Evolutionary conservation across 306 rosid genomes (phyloP).

Genomic region (Arachis stenosperma): DNA sequence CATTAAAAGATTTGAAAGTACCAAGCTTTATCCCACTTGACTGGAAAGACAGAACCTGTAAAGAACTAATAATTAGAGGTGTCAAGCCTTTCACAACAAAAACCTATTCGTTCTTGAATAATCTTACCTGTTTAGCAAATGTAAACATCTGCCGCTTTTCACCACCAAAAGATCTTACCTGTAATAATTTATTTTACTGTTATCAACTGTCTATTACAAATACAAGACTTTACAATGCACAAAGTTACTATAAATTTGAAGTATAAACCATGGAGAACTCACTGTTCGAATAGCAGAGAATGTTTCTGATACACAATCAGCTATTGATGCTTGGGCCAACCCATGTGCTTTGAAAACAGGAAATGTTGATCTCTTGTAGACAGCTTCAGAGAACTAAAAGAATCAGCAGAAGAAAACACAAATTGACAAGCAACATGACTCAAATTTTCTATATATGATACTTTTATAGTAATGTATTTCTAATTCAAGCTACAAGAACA

Average conservation of each 20-base stretch:
- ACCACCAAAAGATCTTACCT: conserved; percentile 96
- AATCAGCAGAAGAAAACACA: conserved; percentile 45
- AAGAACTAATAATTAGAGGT: conserved; percentile 38
- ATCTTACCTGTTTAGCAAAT: conserved; percentile 76
- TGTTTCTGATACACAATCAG: conserved; percentile 92
- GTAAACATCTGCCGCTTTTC: conserved; percentile 90
- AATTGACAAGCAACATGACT: conserved; percentile 18
- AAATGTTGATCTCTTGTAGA: conserved; percentile 92
- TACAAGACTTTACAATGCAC: conserved; percentile 23
- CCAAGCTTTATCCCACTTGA: conserved; percentile 91
- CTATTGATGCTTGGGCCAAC: conserved; percentile 80
- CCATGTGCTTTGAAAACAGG: conserved; percentile 90
- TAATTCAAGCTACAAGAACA: conserved; percentile 27
- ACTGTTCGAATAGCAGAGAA: conserved; percentile 97
- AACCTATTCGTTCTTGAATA: conserved; percentile 29
- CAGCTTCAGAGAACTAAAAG: conserved; percentile 57
- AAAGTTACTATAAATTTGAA: conserved; percentile 2
- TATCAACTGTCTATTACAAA: conserved; percentile 37
- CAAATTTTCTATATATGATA: background rate
- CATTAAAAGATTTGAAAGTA: conserved; percentile 79
- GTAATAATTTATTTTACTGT: conserved; percentile 32
- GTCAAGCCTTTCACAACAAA: conserved; percentile 29
- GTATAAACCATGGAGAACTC: conserved; percentile 46
- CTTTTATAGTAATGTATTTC: background rate
- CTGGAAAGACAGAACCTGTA: conserved; percentile 88